Base-by-base conservation (phyloP, 106 monocot genomes). In the Agapanthus africanus region DNA sequence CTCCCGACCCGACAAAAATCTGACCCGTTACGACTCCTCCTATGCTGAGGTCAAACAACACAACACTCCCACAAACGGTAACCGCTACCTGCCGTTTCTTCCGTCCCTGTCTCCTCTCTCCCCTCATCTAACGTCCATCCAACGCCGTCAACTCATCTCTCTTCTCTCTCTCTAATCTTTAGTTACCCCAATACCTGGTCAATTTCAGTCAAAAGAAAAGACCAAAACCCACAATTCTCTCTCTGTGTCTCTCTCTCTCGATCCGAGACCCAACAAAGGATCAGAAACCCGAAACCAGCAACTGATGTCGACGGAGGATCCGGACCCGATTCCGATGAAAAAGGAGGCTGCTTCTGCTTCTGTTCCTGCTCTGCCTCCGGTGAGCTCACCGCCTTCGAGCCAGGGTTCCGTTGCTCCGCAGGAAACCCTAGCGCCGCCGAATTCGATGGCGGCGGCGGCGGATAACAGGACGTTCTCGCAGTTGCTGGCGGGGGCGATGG, bases 131-230 rank as follows among this genome's bases (percentile, higher is more conserved):
- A n/a, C n/a, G n/a, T n/a, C n/a, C n/a, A n/a, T n/a, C n/a, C n/a
- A n/a, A n/a, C n/a, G n/a, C n/a, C n/a, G n/a, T n/a, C n/a, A n/a
- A n/a, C n/a, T n/a, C n/a, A n/a, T n/a, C n/a, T n/a, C n/a, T n/a
- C n/a, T n/a, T n/a, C n/a, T n/a, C n/a, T n/a, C n/a, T n/a, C n/a
- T n/a, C n/a, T n/a, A n/a, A n/a, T n/a, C n/a, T n/a, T n/a, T n/a
- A n/a, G n/a, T n/a, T n/a, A n/a, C n/a, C n/a, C n/a, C n/a, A 31
- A 22, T 37, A 30, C 63, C 8, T 13, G 59, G 80, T 80, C 80
- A 80, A 75, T 66, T 23, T 19, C 54, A 66, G 75, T 80, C 80
- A 80, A 80, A 78, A 65, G 44, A 63, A 34, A 15, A 7, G 38
- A 11, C 56, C 56, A 27, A n/a, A 3, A 4, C 26, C 10, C 11